A percentile compares a stretch with the other conserved stretches of the same genome.
phyloP scores from a whole-genome alignment of 768 basidiomycete species.

The Amanita pallidorosea region DNA sequence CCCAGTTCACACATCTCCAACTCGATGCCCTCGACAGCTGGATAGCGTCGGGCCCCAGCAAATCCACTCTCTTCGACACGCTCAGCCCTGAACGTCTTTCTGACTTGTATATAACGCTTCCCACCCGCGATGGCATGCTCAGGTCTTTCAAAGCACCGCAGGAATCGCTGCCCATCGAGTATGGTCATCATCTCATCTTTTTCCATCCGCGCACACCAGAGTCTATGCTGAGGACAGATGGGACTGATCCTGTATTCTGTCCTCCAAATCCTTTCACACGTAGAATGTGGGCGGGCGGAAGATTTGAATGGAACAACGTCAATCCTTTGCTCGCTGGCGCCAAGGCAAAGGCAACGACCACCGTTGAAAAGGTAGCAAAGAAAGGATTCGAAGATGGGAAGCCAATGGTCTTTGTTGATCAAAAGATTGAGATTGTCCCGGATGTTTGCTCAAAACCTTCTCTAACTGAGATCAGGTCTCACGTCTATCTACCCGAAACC shows the following conservation, averaged over 20 bases:
- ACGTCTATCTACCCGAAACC: slow-evolving; percentile 45
- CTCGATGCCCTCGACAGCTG: slow-evolving; percentile 35
- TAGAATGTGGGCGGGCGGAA: slow-evolving; percentile 78
- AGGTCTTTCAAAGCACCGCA: slow-evolving; percentile 30
- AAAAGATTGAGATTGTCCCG: slow-evolving; percentile 42
- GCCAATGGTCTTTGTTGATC: slow-evolving; percentile 71
- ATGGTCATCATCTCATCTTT: slow-evolving; percentile 66
- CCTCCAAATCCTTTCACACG: slow-evolving; percentile 65
- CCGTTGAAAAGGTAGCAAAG: slow-evolving; percentile 41
- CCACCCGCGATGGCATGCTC: slow-evolving; percentile 54
- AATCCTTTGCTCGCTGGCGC: slow-evolving; percentile 43
- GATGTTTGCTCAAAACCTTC: slow-evolving; percentile 34
- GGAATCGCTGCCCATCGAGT: slow-evolving; percentile 31
- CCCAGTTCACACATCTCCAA: background rate
- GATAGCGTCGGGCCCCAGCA: slow-evolving; percentile 39
- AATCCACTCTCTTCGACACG: slow-evolving; percentile 34
- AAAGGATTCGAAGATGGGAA: slow-evolving; percentile 52
- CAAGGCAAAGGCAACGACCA: slow-evolving; percentile 35
- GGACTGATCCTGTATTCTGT: slow-evolving; percentile 62
- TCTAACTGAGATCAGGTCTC: slow-evolving; percentile 52
- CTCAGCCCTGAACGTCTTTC: slow-evolving; percentile 47
- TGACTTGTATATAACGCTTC: slow-evolving; percentile 60
- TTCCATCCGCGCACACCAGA: slow-evolving; percentile 62
- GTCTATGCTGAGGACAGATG: slow-evolving; percentile 45
- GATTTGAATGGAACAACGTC: slow-evolving; percentile 46